These are phyloP conservation scores for Termitomyces sp. DNA, from an alignment of 768 basidiomycete genomes.

Conservation along the genomic window DNA sequence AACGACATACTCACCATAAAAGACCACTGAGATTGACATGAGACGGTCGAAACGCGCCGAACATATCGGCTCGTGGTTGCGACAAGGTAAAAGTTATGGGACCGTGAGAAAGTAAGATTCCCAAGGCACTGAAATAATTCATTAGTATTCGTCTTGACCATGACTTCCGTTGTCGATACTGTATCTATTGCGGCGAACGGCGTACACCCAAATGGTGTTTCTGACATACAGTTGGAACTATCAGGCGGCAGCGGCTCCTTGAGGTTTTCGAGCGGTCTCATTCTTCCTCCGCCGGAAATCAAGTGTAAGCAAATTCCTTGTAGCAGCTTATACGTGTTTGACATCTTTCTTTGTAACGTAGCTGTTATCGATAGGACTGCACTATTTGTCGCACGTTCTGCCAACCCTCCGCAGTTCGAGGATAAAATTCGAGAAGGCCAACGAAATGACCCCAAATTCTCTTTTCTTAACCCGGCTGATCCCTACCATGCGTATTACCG, in stretches of 20 bases:
- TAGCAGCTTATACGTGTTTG: slow-evolving; percentile 5
- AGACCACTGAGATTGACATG: slow-evolving; percentile 69
- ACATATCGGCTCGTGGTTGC: slow-evolving; percentile 45
- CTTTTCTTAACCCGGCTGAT: slow-evolving; percentile 94
- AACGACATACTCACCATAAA: slow-evolving; percentile 60
- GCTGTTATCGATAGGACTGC: slow-evolving; percentile 97
- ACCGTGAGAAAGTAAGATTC: slow-evolving; percentile 25
- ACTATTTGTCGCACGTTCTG: slow-evolving; percentile 85
- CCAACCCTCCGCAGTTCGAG: slow-evolving; percentile 89
- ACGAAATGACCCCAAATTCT: slow-evolving; percentile 96
- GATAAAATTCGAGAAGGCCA: slow-evolving; percentile 97
- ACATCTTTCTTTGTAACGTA: slow-evolving; percentile 22
- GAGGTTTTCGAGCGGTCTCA: slow-evolving; percentile 79
- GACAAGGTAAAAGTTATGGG: slow-evolving; percentile 16
- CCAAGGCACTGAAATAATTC: slow-evolving; percentile 10
- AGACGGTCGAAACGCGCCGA: slow-evolving; percentile 79
- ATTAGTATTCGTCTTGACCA: slow-evolving; percentile 25
- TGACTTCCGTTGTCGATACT: slow-evolving; percentile 41
- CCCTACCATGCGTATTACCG: slow-evolving; percentile 99
- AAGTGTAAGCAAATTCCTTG: slow-evolving; percentile 66
- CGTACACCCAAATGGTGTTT: slow-evolving; percentile 31
- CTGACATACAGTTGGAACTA: slow-evolving; percentile 36
- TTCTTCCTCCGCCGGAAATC: slow-evolving; percentile 94
- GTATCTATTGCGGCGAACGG: slow-evolving; percentile 30
- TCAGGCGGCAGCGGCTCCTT: slow-evolving; percentile 24